phyloP scores from a whole-genome alignment of 2,329 filamentous ascomycete species.

The Penicillium paneum region DNA sequence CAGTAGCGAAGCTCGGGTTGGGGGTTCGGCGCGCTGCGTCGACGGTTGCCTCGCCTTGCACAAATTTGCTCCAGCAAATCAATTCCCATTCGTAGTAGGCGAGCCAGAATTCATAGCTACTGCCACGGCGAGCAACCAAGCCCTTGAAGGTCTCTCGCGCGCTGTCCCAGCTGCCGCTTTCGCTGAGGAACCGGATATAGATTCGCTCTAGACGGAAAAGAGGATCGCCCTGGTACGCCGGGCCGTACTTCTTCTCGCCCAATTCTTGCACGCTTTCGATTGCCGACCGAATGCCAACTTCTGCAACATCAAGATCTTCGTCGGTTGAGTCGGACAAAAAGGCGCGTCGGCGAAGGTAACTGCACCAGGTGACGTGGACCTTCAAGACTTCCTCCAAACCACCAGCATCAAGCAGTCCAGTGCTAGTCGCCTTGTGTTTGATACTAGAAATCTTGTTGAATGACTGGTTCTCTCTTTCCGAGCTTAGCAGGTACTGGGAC shows the following conservation, averaged over 20 bases:
- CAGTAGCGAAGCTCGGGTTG: constrained; percentile 70
- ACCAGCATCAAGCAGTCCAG: constrained; percentile 76
- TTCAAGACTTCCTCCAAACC: constrained; percentile 86
- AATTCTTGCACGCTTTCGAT: constrained; percentile 78
- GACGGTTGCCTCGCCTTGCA: constrained; percentile 51
- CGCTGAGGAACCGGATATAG: constrained; percentile 84
- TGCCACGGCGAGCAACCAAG: constrained; percentile 65
- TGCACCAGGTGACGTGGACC: constrained; percentile 92
- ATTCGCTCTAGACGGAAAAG: constrained; percentile 86
- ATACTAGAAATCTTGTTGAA: constrained; percentile 82
- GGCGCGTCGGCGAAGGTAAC: constrained; percentile 81
- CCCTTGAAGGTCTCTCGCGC: constrained; percentile 76
- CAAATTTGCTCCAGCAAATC: constrained; percentile 61
- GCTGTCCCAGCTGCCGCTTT: constrained; percentile 72
- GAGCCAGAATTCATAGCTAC: constrained; percentile 91
- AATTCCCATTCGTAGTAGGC: constrained; percentile 92
- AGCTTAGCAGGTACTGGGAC: constrained; percentile 81
- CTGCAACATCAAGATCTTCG: constrained; percentile 83
- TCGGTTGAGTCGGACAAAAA: constrained; percentile 70
- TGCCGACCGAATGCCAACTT: constrained; percentile 81
- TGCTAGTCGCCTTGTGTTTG: constrained; percentile 87
- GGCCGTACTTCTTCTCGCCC: constrained; percentile 72
- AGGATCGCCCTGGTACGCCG: constrained; percentile 79
- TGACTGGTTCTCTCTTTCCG: constrained; percentile 71
- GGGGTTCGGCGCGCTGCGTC: constrained; percentile 56